Evolutionary conservation across 371 early-diverging fungal genomes (phyloP), one percentile per base, ranked within the genome.

Genomic region (Mucor mucedo): DNA sequence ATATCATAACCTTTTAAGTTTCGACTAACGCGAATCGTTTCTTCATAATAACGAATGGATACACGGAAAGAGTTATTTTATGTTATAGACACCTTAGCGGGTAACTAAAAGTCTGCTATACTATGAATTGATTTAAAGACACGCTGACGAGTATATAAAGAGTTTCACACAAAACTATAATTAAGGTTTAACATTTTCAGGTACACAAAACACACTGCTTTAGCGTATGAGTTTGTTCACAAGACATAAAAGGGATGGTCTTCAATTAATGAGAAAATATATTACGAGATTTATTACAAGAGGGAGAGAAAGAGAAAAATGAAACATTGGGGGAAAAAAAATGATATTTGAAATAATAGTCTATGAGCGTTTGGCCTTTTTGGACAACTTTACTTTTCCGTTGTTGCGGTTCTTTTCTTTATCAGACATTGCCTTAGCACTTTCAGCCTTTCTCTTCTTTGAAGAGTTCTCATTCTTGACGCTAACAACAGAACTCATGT

Each of bases 381-480:
- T 78, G 13, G 76, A 75, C 63, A 79, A 75, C 69, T 85, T 84
- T 29, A 75, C 57, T 66, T 87, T 86, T 28, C 70, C 73, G 52
- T 63, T 71, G 50, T 78, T 76, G 21, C 74, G 77, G 13, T 79
- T 75, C 50, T 79, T 69, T 29, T 83, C 85, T 54, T 85, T 84
- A 9, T 82, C 73, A 38, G 82, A 80, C 64, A 89, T 73, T 45
- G 71, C 71, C 41, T 77, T 72, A 5, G 87, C 87, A 47, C 80
- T 69, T 50, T 77, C 74, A 6, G 67, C 35, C 62, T 77, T 75
- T 62, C 76, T 75, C 79, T 87, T 92, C 78, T 93, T 93, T 39
- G 89, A 81, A 38, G 89, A 90, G 8, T 85, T 80, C 1, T 84
- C 82, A 66, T 91, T 92, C 75, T 87, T 87, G 66, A 95, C 83